Conservation (phyloP, 176 grass and related monocot species). For the Phoenix roebelenii region DNA sequence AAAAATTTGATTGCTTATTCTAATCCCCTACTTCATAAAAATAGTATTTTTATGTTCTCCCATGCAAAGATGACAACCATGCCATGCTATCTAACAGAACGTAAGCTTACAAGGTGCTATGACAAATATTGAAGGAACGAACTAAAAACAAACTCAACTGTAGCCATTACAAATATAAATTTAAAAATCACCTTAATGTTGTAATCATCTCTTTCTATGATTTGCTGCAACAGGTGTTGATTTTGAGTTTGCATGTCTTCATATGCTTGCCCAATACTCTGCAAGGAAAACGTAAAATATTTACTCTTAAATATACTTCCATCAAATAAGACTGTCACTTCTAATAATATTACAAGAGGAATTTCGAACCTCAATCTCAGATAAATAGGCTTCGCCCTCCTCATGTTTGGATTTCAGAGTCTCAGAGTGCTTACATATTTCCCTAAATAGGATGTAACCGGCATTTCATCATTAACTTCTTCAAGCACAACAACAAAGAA, state of each 20-base stretch:
- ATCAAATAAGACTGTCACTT: background rate
- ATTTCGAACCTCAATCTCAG: slow-evolving; percentile 67
- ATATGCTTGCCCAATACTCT: slow-evolving; percentile 89
- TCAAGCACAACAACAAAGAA: too few relatives aligned
- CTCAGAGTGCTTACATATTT: slow-evolving; percentile 49
- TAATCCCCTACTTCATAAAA: too few relatives aligned
- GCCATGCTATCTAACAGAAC: too few relatives aligned
- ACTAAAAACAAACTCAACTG: background rate
- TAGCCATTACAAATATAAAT: slow-evolving; percentile 6
- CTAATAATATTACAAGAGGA: slow-evolving; percentile 9
- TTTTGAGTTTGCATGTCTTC: slow-evolving; percentile 91
- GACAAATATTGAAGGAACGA: too few relatives aligned
- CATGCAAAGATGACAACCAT: too few relatives aligned
- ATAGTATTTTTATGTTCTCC: too few relatives aligned
- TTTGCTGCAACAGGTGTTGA: slow-evolving; percentile 88
- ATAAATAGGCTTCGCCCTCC: slow-evolving; percentile 65
- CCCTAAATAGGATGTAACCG: slow-evolving; percentile 27
- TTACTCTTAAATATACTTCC: background rate
- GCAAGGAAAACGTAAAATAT: slow-evolving; percentile 15
- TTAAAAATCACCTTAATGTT: slow-evolving; percentile 68
- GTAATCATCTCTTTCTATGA: slow-evolving; percentile 92
- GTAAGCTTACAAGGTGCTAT: too few relatives aligned
- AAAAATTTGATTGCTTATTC: too few relatives aligned
- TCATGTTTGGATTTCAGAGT: slow-evolving; percentile 73
- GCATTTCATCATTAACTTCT: too few relatives aligned